A percentile compares a stretch with the other conserved stretches of the same genome.
These are phyloP conservation scores for Kluyveromyces aestuarii DNA, from an alignment of 805 yeast genomes.

Conservation along the genomic window DNA sequence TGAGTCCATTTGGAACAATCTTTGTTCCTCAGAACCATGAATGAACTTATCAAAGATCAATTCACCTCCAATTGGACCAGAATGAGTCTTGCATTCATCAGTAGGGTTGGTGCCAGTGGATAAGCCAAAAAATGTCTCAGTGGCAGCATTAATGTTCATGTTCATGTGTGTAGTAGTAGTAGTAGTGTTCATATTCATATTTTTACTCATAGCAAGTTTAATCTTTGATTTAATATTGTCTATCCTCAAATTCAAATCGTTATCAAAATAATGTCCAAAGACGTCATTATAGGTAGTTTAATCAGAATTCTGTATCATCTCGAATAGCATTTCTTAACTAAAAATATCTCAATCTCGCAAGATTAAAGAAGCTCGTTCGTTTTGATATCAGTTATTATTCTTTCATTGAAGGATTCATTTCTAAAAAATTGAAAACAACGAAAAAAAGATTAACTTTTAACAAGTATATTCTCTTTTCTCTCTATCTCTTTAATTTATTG, in stretches of 20 bases:
- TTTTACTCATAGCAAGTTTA: not conserved
- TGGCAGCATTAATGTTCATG: not conserved
- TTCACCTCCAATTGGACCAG: slow-evolving; percentile 10
- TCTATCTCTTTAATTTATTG: not conserved
- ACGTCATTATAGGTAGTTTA: not conserved
- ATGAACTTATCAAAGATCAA: slow-evolving; percentile 19
- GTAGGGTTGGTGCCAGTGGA: not conserved
- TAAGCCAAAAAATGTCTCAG: not conserved
- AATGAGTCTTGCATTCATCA: not conserved
- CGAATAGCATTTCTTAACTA: not conserved
- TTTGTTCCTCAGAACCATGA: slow-evolving; percentile 8
- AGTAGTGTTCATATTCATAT: slow-evolving; percentile 1
- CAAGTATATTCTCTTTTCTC: not conserved
- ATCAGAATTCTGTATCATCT: not conserved
- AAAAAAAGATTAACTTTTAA: not conserved
- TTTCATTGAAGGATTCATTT: not conserved
- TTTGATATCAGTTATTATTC: not conserved
- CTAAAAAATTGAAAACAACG: not conserved
- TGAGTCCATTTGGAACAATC: slow-evolving; percentile 2
- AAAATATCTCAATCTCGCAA: not conserved
- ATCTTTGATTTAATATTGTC: not conserved
- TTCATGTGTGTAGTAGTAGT: too few relatives aligned
- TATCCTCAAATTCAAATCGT: not conserved
- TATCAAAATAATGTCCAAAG: not conserved
- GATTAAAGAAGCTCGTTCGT: not conserved